Evolutionary conservation across 2,329 filamentous ascomycete species (phyloP).

Genomic region (Alternaria sp.): DNA sequence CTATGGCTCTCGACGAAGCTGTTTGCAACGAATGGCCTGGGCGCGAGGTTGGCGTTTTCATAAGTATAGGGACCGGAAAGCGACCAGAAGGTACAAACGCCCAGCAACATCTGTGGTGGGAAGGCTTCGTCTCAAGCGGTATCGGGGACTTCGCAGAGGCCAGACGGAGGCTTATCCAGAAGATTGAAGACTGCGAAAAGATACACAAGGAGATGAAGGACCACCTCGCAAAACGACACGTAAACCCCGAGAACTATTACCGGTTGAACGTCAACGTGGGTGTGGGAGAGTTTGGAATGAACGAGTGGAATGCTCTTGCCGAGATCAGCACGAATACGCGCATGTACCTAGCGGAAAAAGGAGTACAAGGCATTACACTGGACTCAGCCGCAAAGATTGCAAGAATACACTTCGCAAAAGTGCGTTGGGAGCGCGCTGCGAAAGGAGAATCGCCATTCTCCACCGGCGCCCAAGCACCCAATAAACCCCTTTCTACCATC

Average conservation of each 20-base stretch:
- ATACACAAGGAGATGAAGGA: slow-evolving; percentile 90
- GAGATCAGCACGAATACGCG: slow-evolving; percentile 94
- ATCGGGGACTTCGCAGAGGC: slow-evolving; percentile 93
- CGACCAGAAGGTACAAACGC: slow-evolving; percentile 75
- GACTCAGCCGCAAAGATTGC: slow-evolving; percentile 81
- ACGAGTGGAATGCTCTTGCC: slow-evolving; percentile 92
- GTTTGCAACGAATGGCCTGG: slow-evolving; percentile 94
- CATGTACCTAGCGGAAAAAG: slow-evolving; percentile 77
- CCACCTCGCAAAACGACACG: slow-evolving; percentile 76
- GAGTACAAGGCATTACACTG: slow-evolving; percentile 79
- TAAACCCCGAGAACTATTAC: slow-evolving; percentile 91
- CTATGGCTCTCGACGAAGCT: slow-evolving; percentile 87
- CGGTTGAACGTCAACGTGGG: slow-evolving; percentile 96
- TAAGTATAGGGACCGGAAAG: slow-evolving; percentile 94
- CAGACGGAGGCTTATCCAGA: slow-evolving; percentile 79
- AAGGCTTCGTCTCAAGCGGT: slow-evolving; percentile 75
- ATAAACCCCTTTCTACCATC: slow-evolving; percentile 47
- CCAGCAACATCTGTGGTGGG: slow-evolving; percentile 82
- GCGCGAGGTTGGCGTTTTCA: slow-evolving; percentile 87
- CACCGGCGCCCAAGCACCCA: slow-evolving; percentile 38
- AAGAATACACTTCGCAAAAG: slow-evolving; percentile 80
- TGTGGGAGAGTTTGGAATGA: slow-evolving; percentile 98
- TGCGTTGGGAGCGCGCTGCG: slow-evolving; percentile 66
- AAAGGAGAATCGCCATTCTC: slow-evolving; percentile 40
- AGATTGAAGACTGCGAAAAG: slow-evolving; percentile 94